Conservation (phyloP, 768 basidiomycete species). For the Fibroporia radiculosa region DNA sequence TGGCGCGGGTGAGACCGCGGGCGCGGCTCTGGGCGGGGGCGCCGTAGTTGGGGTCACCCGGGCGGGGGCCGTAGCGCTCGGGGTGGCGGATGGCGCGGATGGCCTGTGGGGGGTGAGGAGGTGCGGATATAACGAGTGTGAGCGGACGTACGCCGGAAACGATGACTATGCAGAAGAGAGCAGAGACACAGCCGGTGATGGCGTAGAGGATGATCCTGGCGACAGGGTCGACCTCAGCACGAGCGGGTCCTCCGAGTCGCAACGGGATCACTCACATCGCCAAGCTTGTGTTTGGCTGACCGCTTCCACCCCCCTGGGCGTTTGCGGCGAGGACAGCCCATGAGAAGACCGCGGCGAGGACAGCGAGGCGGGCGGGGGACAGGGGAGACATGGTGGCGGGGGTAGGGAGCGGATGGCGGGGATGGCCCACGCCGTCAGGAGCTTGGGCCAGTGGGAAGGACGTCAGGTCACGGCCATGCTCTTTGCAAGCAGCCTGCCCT, state of each 20-base stretch:
- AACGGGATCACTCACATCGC: constrained; percentile 64
- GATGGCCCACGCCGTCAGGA: no score
- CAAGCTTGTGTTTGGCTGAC: constrained; percentile 27
- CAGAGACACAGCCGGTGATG: constrained; percentile 84
- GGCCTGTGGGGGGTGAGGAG: constrained; percentile 35
- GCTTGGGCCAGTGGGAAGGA: no score
- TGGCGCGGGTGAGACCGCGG: constrained; percentile 82
- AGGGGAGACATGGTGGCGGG: not conserved
- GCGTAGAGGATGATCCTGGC: constrained; percentile 75
- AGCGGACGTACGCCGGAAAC: constrained; percentile 68
- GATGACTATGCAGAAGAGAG: constrained; percentile 79
- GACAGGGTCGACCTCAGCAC: not conserved
- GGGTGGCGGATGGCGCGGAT: constrained; percentile 81
- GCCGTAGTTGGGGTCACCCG: constrained; percentile 24
- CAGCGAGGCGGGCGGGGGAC: not conserved
- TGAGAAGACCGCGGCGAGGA: not conserved
- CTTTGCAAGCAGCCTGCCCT: no score
- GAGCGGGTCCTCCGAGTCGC: not conserved
- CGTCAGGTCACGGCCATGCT: no score
- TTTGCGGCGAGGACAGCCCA: no score
- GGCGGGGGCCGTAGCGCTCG: constrained; percentile 82
- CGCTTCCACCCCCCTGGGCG: not conserved
- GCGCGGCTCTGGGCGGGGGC: constrained; percentile 55
- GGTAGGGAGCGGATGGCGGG: no score
- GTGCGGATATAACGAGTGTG: not conserved